Evolutionary conservation across 2,329 filamentous ascomycete species (phyloP), one percentile per base, ranked within the genome.

Genomic region (Daldinia sp.): DNA sequence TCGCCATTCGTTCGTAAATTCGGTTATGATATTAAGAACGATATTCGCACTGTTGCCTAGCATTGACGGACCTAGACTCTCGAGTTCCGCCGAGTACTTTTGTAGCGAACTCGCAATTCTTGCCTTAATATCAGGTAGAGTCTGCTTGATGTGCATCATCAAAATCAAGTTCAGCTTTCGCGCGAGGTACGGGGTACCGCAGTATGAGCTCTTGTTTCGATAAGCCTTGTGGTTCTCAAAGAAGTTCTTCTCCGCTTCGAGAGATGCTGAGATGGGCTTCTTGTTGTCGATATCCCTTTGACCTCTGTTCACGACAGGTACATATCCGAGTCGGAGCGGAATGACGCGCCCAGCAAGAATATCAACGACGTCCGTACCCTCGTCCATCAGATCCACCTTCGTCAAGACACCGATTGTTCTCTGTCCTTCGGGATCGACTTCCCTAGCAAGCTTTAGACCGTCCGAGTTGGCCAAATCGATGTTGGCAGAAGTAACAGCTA

Each of bases 131-230:
- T 99, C 96, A 44, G 96, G 96, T 13, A 99, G 88, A 1, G 96
- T 99, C 84, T 99, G 95, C 84, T 99, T 99, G 86, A 99, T 99
- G 85, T 99, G 96, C 96, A 99, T 99, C 95, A 99, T 98, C 74
- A 99, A 88, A 78, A 99, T 98, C 77, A 99, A 86, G 82, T 99
- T 99, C 68, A 99, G 89, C 83, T 99, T 99, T 74, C 95, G 90
- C 3, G 96, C 96, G 67, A 99, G 86, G 79, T 99, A 99, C 3
- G 96, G 96, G 2, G 96, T 99, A 80, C 96, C 96, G 81, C 96
- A 99, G 86, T 99, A 99, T 5, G 94, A 93, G 79, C 93, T 94
- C 89, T 99, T 99, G 84, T 98, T 99, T 68, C 94, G 89, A 82
- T 99, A 99, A 37, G 96, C 95, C 84, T 97, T 97, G 88, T 99